These are phyloP conservation scores for Senecio squalidus DNA, from an alignment of 140 eudicot species.

Conservation along the genomic window DNA sequence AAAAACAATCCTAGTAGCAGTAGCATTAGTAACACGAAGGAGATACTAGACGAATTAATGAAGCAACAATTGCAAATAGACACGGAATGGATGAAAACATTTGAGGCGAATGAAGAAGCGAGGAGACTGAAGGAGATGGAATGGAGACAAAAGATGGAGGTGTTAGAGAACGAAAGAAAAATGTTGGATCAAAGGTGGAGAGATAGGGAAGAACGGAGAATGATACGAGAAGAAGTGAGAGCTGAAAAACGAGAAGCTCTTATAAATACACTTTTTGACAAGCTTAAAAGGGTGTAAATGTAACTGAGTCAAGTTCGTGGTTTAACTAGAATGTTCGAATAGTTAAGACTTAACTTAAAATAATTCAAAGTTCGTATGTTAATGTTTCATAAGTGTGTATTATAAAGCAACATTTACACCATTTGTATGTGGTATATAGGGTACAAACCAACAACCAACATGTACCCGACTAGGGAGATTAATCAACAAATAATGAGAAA, in stretches of 20 bases:
- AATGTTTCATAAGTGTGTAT: no score
- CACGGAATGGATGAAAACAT: slow-evolving; percentile 54
- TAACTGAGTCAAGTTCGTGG: no score
- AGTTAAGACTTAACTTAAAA: no score
- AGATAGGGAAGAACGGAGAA: slow-evolving; percentile 73
- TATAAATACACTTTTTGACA: slow-evolving; percentile 51
- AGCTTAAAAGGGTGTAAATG: slow-evolving; percentile 50
- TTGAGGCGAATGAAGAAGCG: slow-evolving; percentile 75
- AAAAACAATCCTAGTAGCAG: neutral
- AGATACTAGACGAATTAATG: slow-evolving; percentile 70
- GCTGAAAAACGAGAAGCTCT: slow-evolving; percentile 86
- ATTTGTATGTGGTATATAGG: no score
- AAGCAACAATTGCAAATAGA: slow-evolving; percentile 72
- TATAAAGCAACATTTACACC: no score
- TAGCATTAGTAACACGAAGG: slow-evolving; percentile 31
- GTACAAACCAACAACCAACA: no score
- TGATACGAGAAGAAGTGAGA: slow-evolving; percentile 63
- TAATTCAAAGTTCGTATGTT: no score
- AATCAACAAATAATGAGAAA: no score
- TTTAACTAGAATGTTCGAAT: no score
- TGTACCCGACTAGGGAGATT: no score
- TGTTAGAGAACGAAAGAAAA: slow-evolving; percentile 62
- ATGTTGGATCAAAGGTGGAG: slow-evolving; percentile 70
- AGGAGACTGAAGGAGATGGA: slow-evolving; percentile 65
- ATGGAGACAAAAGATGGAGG: slow-evolving; percentile 86